Base-by-base conservation (phyloP, 495 filamentous ascomycete genomes). In the Neurospora sp. region DNA sequence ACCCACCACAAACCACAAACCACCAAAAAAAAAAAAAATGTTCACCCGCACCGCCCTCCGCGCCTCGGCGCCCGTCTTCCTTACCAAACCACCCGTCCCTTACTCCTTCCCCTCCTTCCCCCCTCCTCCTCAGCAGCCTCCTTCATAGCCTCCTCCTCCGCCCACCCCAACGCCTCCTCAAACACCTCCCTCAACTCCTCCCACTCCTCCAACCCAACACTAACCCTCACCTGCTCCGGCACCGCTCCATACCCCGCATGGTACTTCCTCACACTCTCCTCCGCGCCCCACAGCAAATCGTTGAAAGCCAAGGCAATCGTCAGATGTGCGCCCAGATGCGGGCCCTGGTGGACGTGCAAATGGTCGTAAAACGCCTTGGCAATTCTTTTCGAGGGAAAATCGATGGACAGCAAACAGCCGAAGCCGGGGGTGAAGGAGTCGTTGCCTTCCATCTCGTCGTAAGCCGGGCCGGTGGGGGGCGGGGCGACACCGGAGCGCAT, bases 321-420 rank as follows among this genome's bases (percentile, higher is more conserved):
- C 70, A 81, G 74, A 76, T 86, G 83, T 22, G 84, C 85, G 0
- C 85, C 85, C 3, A 87, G 74, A 75, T 86, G 84, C 2, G 85
- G 85, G 9, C 84, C 83, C 18, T 80, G 76, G 74, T 83, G 81
- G 39, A 87, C 76, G 22, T 79, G 72, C 40, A 85, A 44, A 70
- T 75, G 75, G 68, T 87, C 81, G 73, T 83, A 84, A 53, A 87
- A 87, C 5, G 81, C 78, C 3, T 70, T 72, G 0, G 82, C 77
- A 0, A 73, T 35, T 7, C 70, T 77, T 1, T 83, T 70, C 9
- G 72, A 74, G 3, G 75, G 73, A 53, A 89, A 86, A 16, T 86
- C 82, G n/a, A 86, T 73, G 10, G 77, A 82, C 5, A 83, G 37
- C 3, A 83, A 78, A 74, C 81, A 84, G 22, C 82, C 81, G 75